Evolutionary conservation across 352 stramenopile genomes (phyloP).

Genomic region (Elongisporangium senticosum): DNA sequence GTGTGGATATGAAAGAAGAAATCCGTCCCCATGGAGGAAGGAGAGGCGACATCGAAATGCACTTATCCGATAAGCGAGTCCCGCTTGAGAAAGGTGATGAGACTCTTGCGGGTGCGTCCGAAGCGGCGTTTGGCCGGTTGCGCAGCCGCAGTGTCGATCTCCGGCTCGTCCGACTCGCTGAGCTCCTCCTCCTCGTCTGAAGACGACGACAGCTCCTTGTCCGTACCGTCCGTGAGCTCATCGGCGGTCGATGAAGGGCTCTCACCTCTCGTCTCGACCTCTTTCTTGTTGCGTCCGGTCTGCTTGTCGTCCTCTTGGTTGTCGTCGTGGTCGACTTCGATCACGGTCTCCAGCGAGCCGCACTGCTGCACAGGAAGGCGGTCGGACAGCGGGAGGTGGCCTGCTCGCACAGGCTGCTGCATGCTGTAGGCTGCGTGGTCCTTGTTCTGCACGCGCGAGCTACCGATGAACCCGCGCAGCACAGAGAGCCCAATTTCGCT

Average conservation of each 20-base stretch:
- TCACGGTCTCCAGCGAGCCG: slow-evolving; percentile 46
- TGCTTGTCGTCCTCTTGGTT: slow-evolving; percentile 17
- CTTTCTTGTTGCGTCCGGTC: slow-evolving; percentile 8
- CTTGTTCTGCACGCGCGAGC: slow-evolving; percentile 42
- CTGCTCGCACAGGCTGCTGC: slow-evolving; percentile 44
- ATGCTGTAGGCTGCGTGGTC: slow-evolving; percentile 54
- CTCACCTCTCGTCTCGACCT: slow-evolving; percentile 30
- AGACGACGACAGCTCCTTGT: slow-evolving; percentile 21
- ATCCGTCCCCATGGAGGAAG: not conserved
- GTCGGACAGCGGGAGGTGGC: slow-evolving; percentile 32
- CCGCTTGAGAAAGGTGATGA: not conserved
- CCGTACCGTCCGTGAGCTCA: slow-evolving; percentile 32
- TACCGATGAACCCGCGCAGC: slow-evolving; percentile 62
- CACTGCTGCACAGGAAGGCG: slow-evolving; percentile 56
- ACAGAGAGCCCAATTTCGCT: slow-evolving; percentile 59
- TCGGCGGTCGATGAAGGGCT: slow-evolving; percentile 19
- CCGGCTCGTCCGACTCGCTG: not conserved
- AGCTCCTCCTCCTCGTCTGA: not conserved
- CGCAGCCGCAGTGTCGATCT: not conserved
- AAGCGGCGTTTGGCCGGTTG: not conserved
- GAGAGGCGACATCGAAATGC: not conserved
- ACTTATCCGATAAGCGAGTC: not conserved
- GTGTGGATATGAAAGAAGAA: not conserved
- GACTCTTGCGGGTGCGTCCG: not conserved
- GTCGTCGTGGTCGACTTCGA: slow-evolving; percentile 50